Conservation (phyloP, 1,284 basidiomycete genomes). For the Apiotrichum mycotoxinovorans region DNA sequence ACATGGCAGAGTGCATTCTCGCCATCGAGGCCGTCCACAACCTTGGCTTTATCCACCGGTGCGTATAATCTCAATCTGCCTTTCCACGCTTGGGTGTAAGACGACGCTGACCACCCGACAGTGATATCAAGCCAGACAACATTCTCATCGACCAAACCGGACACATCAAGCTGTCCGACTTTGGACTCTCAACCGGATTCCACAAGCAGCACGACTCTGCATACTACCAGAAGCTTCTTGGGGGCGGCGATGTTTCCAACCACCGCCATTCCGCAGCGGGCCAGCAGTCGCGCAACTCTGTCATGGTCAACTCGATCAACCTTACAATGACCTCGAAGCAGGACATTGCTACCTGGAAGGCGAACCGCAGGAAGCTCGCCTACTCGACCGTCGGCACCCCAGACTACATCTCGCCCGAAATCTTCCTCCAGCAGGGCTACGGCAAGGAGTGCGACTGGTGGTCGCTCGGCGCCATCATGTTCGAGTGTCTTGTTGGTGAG, state of each 20-base stretch:
- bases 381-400: conserved; percentile 98
- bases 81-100: background rate
- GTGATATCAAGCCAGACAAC: conserved; percentile 96
- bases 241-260: conserved; percentile 50
- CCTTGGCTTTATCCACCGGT: conserved; percentile 98
- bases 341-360: conserved; percentile 98
- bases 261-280: conserved; percentile 25
- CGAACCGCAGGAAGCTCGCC: conserved; percentile 92
- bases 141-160: conserved; percentile 92
- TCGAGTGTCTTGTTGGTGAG: conserved; percentile 85
- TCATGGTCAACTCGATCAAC: conserved; percentile 93
- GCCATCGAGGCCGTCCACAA: conserved; percentile 98
- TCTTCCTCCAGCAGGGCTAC: conserved; percentile 96
- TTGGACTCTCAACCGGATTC: conserved; percentile 90
- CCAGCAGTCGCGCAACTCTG: conserved; percentile 68
- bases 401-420: conserved; percentile 98
- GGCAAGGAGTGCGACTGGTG: conserved; percentile 99
- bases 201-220: conserved; percentile 92
- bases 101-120: conserved; percentile 40
- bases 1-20: conserved; percentile 97
- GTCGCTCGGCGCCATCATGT: conserved; percentile 97
- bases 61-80: too few relatives aligned
- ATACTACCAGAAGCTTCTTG: conserved; percentile 91
- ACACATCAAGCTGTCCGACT: conserved; percentile 93
- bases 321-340: conserved; percentile 88